These are phyloP conservation scores for Aspergillus niger DNA, from an alignment of 2,329 filamentous ascomycete species.

Conservation along the genomic window DNA sequence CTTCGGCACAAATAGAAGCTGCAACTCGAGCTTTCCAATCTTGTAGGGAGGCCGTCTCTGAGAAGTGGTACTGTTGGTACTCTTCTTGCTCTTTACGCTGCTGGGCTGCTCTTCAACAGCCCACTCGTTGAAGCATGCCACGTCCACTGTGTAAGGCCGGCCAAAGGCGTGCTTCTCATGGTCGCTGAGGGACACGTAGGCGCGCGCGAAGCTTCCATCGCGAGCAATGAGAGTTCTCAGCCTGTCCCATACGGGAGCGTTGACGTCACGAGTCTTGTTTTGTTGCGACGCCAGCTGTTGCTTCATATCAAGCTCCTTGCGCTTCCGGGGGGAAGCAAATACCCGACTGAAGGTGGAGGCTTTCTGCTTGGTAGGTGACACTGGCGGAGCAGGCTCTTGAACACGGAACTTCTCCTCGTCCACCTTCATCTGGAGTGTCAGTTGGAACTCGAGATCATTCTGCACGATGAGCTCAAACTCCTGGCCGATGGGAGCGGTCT, in stretches of 20 bases:
- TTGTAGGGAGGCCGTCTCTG: slow-evolving; percentile 89
- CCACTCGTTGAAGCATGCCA: slow-evolving; percentile 99
- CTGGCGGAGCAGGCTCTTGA: slow-evolving; percentile 38
- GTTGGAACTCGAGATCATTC: slow-evolving; percentile 97
- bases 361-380: slow-evolving; percentile 71
- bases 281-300: slow-evolving; percentile 82
- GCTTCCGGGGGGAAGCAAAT: slow-evolving; percentile 93
- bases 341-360: slow-evolving; percentile 88
- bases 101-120: slow-evolving; percentile 81
- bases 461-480: slow-evolving; percentile 97
- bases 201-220: slow-evolving; percentile 90
- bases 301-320: slow-evolving; percentile 86
- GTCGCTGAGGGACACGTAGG: slow-evolving; percentile 91
- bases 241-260: slow-evolving; percentile 69
- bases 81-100: slow-evolving; percentile 93
- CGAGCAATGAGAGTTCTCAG: slow-evolving; percentile 82
- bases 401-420: slow-evolving; percentile 70
- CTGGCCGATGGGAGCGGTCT: slow-evolving; percentile 91
- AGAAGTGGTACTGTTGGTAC: slow-evolving; percentile 55
- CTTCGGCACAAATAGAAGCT: slow-evolving; percentile 91
- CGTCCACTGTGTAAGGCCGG: slow-evolving; percentile 80
- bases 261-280: slow-evolving; percentile 64
- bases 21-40: slow-evolving; percentile 89
- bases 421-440: slow-evolving; percentile 93
- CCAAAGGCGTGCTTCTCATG: slow-evolving; percentile 88